A percentile compares a stretch with the other conserved stretches of the same genome.
These are phyloP conservation scores for Syncephalastrum racemosum DNA, from an alignment of 371 early-diverging fungal genomes.

Conservation along the genomic window DNA sequence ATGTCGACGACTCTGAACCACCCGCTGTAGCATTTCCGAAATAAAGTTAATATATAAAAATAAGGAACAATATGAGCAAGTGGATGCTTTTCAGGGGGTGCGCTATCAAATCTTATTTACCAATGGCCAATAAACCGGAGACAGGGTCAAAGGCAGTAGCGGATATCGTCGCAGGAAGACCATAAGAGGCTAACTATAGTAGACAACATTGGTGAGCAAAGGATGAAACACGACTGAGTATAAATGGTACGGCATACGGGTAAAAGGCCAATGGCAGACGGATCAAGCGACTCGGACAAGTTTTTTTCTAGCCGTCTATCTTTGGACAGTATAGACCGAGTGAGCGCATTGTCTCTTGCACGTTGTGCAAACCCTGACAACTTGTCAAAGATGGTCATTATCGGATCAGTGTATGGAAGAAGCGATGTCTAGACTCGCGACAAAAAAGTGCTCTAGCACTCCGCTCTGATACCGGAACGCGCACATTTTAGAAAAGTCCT, in stretches of 20 bases:
- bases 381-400: constrained; percentile 41
- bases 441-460: too few relatives aligned
- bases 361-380: constrained; percentile 39
- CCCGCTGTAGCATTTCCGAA: constrained; percentile 3
- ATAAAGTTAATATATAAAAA: not conserved
- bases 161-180: constrained; percentile 45
- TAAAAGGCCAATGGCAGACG: constrained; percentile 19
- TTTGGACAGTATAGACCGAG: constrained; percentile 36
- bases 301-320: constrained; percentile 44
- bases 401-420: too few relatives aligned
- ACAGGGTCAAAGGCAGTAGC: constrained; percentile 57
- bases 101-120: constrained; percentile 31
- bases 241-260: constrained; percentile 4
- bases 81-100: not conserved
- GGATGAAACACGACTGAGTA: not conserved
- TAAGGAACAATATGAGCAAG: not conserved
- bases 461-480: too few relatives aligned
- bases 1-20: constrained; percentile 19
- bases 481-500: too few relatives aligned
- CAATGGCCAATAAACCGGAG: constrained; percentile 53
- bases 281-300: constrained; percentile 27
- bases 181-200: constrained; percentile 45
- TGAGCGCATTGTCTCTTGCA: constrained; percentile 40
- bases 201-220: not conserved
- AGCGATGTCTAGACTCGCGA: too few relatives aligned